Base-by-base conservation (phyloP, 768 basidiomycete species). In the Hygrocybe coccinea region DNA sequence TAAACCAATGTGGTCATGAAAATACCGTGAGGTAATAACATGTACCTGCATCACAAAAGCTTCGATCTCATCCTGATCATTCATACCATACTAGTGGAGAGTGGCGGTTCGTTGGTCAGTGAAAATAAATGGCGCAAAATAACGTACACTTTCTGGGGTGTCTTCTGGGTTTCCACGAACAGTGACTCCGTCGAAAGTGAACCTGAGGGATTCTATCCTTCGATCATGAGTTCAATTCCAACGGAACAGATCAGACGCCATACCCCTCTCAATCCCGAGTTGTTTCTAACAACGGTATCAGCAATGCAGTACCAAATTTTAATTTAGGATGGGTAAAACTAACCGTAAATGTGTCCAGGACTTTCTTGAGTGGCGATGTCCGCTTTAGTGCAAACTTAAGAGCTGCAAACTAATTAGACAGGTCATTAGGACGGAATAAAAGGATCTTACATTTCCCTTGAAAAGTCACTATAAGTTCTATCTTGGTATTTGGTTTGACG, bases 311-410 rank as follows among this genome's bases (percentile, higher is more conserved):
- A 24, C 50, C 7, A 25, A 49, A 22, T 49, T 49, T 8, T 29
- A 25, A 46, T 19, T 25, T 9, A 25, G 14, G 8, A 17, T 12
- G 19, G 50, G 12, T 4, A 14, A 17, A 19, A 56, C 64, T 45
- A 37, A 66, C 65, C 29, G 61, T 52, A 57, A 66, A 66, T 9
- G 56, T 52, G 29, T 60, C 57, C 33, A 64, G 60, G 7, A 61
- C 61, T 43, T 64, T 64, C 11, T 50, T 56, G 3, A 66, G 45
- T 5, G 59, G 59, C 48, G 62, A 62, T 36, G 56, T 56, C 34
- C 55, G 50, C 35, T 58, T 66, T 3, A 62, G 50, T 19, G 24
- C 54, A 50, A 66, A 66, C 12, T 47, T 50, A 33, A 64, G 21
- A 15, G 54, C 65, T 66, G 49, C 15, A 55, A 6, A 51, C 21